Conservation (phyloP, 352 stramenopile genomes). For the Phytophthora agathidicida region DNA sequence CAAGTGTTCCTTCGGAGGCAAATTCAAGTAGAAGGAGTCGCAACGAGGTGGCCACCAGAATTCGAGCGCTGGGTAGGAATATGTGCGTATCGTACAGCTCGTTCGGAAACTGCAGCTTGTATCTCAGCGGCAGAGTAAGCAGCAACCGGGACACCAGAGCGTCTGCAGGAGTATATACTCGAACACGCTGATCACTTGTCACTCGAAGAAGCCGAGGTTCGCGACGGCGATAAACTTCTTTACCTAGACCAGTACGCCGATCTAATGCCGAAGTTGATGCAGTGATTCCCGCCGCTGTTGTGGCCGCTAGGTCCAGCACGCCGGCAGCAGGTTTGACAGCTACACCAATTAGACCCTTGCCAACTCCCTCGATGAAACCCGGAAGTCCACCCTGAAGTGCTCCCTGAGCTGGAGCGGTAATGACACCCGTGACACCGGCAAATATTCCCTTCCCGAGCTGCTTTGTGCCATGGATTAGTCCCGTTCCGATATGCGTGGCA, state of each 20-base stretch:
- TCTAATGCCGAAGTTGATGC: conserved; percentile 86
- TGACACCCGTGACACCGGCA: conserved; percentile 89
- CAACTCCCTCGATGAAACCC: conserved; percentile 90
- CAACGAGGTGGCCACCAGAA: conserved; percentile 77
- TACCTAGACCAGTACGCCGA: conserved; percentile 62
- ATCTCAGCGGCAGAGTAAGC: conserved; percentile 54
- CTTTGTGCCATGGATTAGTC: conserved; percentile 88
- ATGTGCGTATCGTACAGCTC: conserved; percentile 84
- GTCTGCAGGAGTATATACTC: conserved; percentile 79
- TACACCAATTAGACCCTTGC: conserved; percentile 87
- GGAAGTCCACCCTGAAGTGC: conserved; percentile 90
- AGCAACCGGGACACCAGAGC: conserved; percentile 72
- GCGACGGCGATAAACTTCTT: conserved; percentile 36
- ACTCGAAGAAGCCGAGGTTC: conserved; percentile 78
- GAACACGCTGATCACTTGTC: conserved; percentile 76
- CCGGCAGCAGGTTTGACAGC: conserved; percentile 89
- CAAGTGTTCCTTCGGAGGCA: conserved; percentile 33
- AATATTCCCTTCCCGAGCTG: conserved; percentile 92
- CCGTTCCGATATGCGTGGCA: conserved; percentile 84
- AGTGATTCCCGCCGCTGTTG: conserved; percentile 82
- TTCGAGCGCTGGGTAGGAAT: conserved; percentile 66
- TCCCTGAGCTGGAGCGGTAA: conserved; percentile 90
- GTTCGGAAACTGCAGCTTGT: conserved; percentile 57
- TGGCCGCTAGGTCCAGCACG: conserved; percentile 82
- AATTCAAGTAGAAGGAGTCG: conserved; percentile 61